Evolutionary conservation across 1,284 basidiomycete genomes (phyloP).

Genomic region (Rhodotorula sp.): DNA sequence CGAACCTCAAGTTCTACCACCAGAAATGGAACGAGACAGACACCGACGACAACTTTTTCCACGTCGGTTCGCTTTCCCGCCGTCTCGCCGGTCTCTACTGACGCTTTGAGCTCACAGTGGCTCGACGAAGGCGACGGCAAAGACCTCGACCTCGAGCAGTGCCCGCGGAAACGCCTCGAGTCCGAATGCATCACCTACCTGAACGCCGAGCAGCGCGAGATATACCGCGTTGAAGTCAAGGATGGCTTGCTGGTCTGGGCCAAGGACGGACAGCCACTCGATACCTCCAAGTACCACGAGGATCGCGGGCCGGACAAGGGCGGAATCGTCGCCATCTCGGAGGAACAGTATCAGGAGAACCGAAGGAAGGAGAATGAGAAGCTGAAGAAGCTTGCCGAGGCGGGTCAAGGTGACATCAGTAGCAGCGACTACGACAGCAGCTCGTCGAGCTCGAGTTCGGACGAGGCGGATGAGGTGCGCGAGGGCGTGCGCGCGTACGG

Average conservation of each 20-base stretch:
- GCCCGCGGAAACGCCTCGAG: conserved; percentile 66
- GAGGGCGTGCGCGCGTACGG: conserved; percentile 19
- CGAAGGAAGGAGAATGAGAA: conserved; percentile 18
- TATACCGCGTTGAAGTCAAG: conserved; percentile 67
- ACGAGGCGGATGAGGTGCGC: conserved; percentile 24
- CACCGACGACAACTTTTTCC: conserved; percentile 68
- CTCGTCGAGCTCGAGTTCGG: conserved; percentile 24
- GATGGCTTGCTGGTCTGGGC: conserved; percentile 71
- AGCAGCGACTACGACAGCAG: conserved; percentile 22
- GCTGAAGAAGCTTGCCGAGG: conserved; percentile 7
- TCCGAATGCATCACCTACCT: conserved; percentile 62
- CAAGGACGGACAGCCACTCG: conserved; percentile 59
- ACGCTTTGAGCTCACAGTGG: conserved; percentile 51
- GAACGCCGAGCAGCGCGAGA: conserved; percentile 65
- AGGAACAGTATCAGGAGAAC: conserved; percentile 38
- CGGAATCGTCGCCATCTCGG: conserved; percentile 45
- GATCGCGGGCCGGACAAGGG: conserved; percentile 45
- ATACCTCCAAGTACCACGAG: conserved; percentile 44
- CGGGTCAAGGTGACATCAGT: conserved; percentile 17
- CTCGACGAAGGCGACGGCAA: conserved; percentile 69
- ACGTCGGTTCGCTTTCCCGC: conserved; percentile 53
- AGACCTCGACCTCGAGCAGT: conserved; percentile 62
- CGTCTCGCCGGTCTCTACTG: not conserved
- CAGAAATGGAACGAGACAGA: conserved; percentile 62
- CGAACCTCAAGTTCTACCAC: conserved; percentile 63